Conservation (phyloP, 257 asterid species). For the Forsythia suspensa region DNA sequence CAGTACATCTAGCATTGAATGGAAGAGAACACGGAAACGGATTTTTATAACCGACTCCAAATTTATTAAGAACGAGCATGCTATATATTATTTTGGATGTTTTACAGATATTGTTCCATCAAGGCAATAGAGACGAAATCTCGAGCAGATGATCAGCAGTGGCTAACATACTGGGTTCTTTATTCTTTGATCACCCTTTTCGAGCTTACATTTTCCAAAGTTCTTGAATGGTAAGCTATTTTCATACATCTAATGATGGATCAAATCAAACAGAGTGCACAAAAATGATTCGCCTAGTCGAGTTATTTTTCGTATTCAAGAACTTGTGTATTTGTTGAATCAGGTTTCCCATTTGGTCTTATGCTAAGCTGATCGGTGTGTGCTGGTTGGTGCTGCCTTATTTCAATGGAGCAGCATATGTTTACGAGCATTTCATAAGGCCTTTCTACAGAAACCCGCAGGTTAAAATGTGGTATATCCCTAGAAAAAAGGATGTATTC, state of each 20-base stretch:
- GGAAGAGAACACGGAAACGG: too few species aligned
- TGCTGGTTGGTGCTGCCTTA: constrained; percentile 93
- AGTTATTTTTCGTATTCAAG: not conserved
- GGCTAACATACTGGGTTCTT: constrained; percentile 97
- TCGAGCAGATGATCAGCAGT: constrained; percentile 72
- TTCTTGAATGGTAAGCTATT: constrained; percentile 63
- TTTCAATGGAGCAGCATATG: constrained; percentile 88
- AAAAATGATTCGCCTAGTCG: not conserved
- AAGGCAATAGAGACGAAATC: constrained; percentile 87
- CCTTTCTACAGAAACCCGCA: constrained; percentile 80
- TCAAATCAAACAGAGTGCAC: too few species aligned
- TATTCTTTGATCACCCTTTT: constrained; percentile 78
- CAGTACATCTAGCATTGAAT: not conserved
- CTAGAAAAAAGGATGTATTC: constrained; percentile 59
- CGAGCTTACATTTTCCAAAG: constrained; percentile 74
- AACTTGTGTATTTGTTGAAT: not conserved
- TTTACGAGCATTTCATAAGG: constrained; percentile 72
- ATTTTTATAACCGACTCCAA: not conserved
- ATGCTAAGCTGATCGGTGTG: constrained; percentile 59
- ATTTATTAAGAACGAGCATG: too few species aligned
- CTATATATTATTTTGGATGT: too few species aligned
- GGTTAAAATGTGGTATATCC: constrained; percentile 71
- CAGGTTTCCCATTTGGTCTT: constrained; percentile 91
- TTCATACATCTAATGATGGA: not conserved
- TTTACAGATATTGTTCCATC: constrained; percentile 71